Base-by-base conservation (phyloP, 1,284 basidiomycete species). In the Papiliotrema terrestris region DNA sequence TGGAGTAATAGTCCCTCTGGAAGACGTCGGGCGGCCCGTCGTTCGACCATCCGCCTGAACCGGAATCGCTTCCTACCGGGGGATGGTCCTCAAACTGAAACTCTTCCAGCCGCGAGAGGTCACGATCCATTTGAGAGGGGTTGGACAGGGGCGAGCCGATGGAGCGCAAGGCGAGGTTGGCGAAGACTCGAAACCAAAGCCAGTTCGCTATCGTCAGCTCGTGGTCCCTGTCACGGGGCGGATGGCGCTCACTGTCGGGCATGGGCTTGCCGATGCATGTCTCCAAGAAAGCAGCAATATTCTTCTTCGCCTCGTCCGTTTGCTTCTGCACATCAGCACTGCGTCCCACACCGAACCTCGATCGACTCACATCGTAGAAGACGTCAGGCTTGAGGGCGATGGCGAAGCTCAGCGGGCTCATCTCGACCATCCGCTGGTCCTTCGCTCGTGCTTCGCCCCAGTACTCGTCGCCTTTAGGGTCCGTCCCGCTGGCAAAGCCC, bases 381-480 rank as follows among this genome's bases (percentile, higher is more conserved):
- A 83, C 78, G 58, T 87, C 83, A 36, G 81, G 81, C 2, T 84
- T 84, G 15, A 87, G 81, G 9, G 85, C 81, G 45, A 89, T 79
- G 0, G 86, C 79, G 70, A 85, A 88, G 1, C 86, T 86, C 60
- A 88, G 84, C 4, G 87, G 84, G 55, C 84, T 85, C 76, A 87
- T 88, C 71, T 88, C 87, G 0, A 89, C 87, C 87, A 89, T 89
- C 25, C 87, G 74, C 73, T 89, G 87, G 69, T 89, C 87, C 71
- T 84, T 86, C 64, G 86, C 82, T 52, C 82, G 80, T 79, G 87
- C 87, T 49, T 81, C 75, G 2, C 86, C 87, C 87, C 87, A 89
- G 71, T 86, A 89, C 73, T 89, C 87, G 2, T 79, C 77, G 53
- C 81, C 79, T 9, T 79, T 71, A 0, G 86, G 85, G 66, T 88